A percentile compares a stretch with the other conserved stretches of the same genome.
phyloP scores from a whole-genome alignment of 2,329 filamentous ascomycete species.

The Ophiosphaerella korrae region DNA sequence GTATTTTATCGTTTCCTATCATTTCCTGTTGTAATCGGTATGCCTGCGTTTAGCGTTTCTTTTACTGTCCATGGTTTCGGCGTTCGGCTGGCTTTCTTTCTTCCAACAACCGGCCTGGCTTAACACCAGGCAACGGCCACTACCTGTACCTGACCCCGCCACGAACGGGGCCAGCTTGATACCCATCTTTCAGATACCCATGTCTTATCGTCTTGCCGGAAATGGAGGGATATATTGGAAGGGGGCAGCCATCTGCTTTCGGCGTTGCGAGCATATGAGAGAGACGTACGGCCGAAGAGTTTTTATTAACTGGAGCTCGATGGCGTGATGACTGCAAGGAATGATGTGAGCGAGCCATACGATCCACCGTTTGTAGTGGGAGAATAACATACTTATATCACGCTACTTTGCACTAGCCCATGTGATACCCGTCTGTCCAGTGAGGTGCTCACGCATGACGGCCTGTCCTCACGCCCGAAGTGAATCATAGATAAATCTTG shows the following conservation, averaged over 20 bases:
- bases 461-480: not conserved
- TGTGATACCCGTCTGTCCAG: not conserved
- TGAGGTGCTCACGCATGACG: not conserved
- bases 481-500: not conserved
- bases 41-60: constrained; percentile 33
- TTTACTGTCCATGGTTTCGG: constrained; percentile 18
- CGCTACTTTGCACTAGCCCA: not conserved
- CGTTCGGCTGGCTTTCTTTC: constrained; percentile 9
- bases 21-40: constrained; percentile 10
- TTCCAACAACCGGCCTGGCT: not conserved
- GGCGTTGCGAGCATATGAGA: not conserved
- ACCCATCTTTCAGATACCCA: constrained; percentile 33
- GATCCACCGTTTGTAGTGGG: not conserved
- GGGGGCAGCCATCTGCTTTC: not conserved
- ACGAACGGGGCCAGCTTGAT: constrained; percentile 21
- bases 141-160: constrained; percentile 2
- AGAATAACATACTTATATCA: not conserved
- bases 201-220: constrained; percentile 11
- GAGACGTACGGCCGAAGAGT: not conserved
- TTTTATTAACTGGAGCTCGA: not conserved
- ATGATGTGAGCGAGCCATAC: not conserved
- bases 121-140: constrained; percentile 2
- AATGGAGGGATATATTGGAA: constrained; percentile 12
- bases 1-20: constrained; percentile 15
- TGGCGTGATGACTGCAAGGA: constrained; percentile 3